Percentiles rank a stretch among this genome's conserved stretches.
Conservation (phyloP, 163 green algal species). For the Scenedesmus sp. region DNA sequence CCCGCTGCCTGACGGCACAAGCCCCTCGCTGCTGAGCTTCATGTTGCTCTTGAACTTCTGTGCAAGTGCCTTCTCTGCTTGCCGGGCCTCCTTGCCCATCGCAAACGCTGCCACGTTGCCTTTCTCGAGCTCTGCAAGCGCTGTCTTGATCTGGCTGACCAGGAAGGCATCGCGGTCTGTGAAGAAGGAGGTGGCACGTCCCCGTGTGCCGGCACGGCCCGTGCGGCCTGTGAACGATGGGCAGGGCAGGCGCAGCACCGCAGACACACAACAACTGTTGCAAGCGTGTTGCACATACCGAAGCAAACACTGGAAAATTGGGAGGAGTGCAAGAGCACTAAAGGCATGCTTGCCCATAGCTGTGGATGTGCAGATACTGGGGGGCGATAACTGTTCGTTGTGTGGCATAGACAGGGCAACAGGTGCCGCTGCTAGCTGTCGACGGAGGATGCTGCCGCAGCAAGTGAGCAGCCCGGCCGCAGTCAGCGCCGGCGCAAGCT, state of each 20-base stretch:
- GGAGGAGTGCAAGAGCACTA: too few species aligned
- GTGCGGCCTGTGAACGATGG: constrained; percentile 71
- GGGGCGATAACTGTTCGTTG: too few species aligned
- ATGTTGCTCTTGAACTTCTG: constrained; percentile 66
- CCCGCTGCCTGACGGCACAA: constrained; percentile 59
- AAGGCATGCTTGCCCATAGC: too few species aligned
- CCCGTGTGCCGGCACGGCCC: constrained; percentile 82
- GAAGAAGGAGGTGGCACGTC: constrained; percentile 87
- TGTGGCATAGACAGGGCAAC: too few species aligned
- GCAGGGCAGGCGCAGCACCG: background rate
- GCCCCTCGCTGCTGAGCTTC: constrained; percentile 54
- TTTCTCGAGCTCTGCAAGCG: constrained; percentile 81
- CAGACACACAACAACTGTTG: background rate
- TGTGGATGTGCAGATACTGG: too few species aligned
- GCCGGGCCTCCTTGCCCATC: constrained; percentile 83
- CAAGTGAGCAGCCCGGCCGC: too few species aligned
- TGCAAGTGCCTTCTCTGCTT: constrained; percentile 73
- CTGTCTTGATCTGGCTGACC: constrained; percentile 86
- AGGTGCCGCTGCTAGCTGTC: too few species aligned
- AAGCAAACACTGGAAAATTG: too few species aligned
- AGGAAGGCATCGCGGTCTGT: constrained; percentile 87
- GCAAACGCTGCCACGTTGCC: constrained; percentile 90
- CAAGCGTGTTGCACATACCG: too few species aligned
- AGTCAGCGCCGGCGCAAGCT: too few species aligned
- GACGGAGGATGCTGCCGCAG: too few species aligned